Evolutionary conservation across 257 asterid species (phyloP), one percentile per base, ranked within the genome.

Genomic region (Solanum boliviense): DNA sequence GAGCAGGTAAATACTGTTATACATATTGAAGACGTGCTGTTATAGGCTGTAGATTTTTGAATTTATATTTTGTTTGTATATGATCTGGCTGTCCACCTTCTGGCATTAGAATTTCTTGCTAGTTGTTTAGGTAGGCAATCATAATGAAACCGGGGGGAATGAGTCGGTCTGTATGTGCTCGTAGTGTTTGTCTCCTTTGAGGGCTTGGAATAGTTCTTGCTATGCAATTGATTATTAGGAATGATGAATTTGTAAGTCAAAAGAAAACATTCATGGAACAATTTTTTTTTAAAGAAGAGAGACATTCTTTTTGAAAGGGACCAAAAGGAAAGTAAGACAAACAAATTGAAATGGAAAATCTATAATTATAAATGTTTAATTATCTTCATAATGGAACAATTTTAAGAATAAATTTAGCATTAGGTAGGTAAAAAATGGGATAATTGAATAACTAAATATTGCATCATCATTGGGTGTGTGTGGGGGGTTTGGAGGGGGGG

Each of bases 1-100:
- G 98, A 95, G 87, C 98, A 95, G 97, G 98, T 95, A 92, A 25
- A 18, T 70, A 85, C 84, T 78, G 76, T 68, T 12, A 48, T 39
- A 35, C 67, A 41, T 36, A 72, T 90, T 87, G 39, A 25, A 25
- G 48, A 41, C 56, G 21, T 58, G 78, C 87, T 65, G 81, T 25
- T 65, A 65, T 67, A 27, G 25, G 20, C 38, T 46, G 44, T n/a
- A 85, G 60, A 36, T 13, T 67, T 7, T 85, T 85, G 39, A 67
- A 15, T 38, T 62, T 85, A 35, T 16, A 39, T 67, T 67, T 18
- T 31, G 21, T 9, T 85, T 67, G 71, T 84, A 23, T 35, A 39
- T 27, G 31, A 36, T 27, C 65, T 41, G 87, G 62, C 62, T 39
- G 16, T 23, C 39, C 67, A 82, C 44, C 7, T 31, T 20, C 56